phyloP scores from a whole-genome alignment of 2,329 filamentous ascomycete genomes.

The Hymenoscyphus repandus region DNA sequence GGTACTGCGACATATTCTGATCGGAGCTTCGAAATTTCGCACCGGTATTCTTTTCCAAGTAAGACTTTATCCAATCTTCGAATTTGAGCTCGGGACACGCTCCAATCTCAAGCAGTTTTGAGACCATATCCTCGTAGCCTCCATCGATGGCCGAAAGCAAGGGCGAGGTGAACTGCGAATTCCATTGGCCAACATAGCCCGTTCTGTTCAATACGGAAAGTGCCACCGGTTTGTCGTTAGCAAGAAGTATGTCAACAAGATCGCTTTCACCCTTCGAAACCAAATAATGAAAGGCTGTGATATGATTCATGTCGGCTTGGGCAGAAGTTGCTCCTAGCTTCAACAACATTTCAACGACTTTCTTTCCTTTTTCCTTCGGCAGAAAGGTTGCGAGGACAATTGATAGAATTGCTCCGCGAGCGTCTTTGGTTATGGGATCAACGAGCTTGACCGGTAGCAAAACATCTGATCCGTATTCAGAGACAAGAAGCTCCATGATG shows the following conservation, averaged over 20 bases:
- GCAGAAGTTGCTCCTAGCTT: slow-evolving; percentile 66
- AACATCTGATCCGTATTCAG: slow-evolving; percentile 72
- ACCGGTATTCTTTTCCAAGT: slow-evolving; percentile 38
- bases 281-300: slow-evolving; percentile 63
- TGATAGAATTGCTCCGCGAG: slow-evolving; percentile 59
- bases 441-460: slow-evolving; percentile 63
- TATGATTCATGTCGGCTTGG: slow-evolving; percentile 62
- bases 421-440: slow-evolving; percentile 30
- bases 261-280: slow-evolving; percentile 45
- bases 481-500: slow-evolving; percentile 63
- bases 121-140: slow-evolving; percentile 46
- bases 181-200: slow-evolving; percentile 37
- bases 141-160: slow-evolving; percentile 54
- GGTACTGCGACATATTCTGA: slow-evolving; percentile 44
- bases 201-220: slow-evolving; percentile 64
- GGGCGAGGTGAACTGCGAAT: slow-evolving; percentile 38
- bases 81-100: slow-evolving; percentile 56
- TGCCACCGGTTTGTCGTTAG: slow-evolving; percentile 55
- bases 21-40: slow-evolving; percentile 38
- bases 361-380: slow-evolving; percentile 55
- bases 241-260: slow-evolving; percentile 44
- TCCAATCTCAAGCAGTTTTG: slow-evolving; percentile 59
- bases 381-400: slow-evolving; percentile 63
- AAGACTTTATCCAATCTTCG: slow-evolving; percentile 57
- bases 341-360: slow-evolving; percentile 61